phyloP scores from a whole-genome alignment of 116 monocot genomes.

The Dioscorea cayenensis region DNA sequence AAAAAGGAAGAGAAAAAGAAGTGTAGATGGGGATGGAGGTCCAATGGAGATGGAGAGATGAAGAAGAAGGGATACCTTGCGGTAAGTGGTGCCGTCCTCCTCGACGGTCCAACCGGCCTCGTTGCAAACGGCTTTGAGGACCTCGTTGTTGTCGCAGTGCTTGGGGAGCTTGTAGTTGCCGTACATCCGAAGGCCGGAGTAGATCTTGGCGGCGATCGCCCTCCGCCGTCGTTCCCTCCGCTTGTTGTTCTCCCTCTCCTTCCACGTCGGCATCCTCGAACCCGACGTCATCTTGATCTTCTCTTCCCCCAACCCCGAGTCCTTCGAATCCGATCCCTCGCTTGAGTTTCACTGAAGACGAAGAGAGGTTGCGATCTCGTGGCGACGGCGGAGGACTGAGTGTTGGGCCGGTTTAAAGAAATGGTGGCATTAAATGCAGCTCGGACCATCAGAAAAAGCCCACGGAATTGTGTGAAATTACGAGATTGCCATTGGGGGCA shows the following conservation, averaged over 20 bases:
- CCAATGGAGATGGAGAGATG: not conserved
- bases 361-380: too few relatives aligned
- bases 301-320: not conserved
- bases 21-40: not conserved
- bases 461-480: not conserved
- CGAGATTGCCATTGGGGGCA: not conserved
- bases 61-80: constrained; percentile 15
- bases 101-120: constrained; percentile 41
- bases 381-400: too few relatives aligned
- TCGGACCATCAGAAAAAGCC: not conserved
- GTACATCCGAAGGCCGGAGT: constrained; percentile 28
- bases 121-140: constrained; percentile 36
- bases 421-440: too few relatives aligned
- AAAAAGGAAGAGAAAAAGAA: not conserved
- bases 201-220: constrained; percentile 36
- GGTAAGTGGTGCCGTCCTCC: constrained; percentile 39
- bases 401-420: too few relatives aligned
- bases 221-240: constrained; percentile 26
- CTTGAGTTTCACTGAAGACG: not conserved
- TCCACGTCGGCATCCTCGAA: constrained; percentile 29
- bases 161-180: constrained; percentile 45
- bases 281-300: constrained; percentile 13
- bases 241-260: constrained; percentile 47
- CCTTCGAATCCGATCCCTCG: not conserved
- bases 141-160: constrained; percentile 49